Evolutionary conservation across 1,139 yeast genomes (phyloP), one percentile per base, ranked within the genome.

Genomic region (Geotrichum restrictum): DNA sequence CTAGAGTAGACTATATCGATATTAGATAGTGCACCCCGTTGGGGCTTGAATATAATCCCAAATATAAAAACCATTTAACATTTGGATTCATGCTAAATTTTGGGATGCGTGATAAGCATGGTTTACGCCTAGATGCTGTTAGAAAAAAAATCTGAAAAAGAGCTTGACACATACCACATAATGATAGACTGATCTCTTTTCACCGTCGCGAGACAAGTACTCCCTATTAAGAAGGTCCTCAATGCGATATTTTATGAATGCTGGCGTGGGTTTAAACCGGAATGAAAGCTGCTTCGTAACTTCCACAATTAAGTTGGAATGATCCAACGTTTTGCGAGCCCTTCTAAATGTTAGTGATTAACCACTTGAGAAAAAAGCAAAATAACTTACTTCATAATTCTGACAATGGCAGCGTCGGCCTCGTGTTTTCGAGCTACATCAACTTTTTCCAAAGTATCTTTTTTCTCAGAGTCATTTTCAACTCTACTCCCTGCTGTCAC

Each of bases 391-490:
- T 93, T 93, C 93, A 93, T 84, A 10, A 85, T 80, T 52, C 98
- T 76, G 1, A 91, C 96, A 53, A 91, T 80, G 0, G 96, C 95
- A 0, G 98, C 97, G 63, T 88, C 94, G 2, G 87, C 76, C 62
- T 84, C 88, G 53, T 77, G 75, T 58, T 80, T 69, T 49, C 87
- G 71, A 6, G 79, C 73, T 55, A 66, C 74, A 63, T 66, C 78
- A 60, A 72, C 71, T 31, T 69, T 67, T 38, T 70, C 74, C 65
- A 71, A 61, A 0, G 77, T 77, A 49, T 65, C 69, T 16, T 70
- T 59, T 58, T 81, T 60, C 68, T 75, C 75, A 43, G 69, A 42
- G 54, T 68, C 72, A 60, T 71, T 64, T 63, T 74, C 74, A 40
- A 70, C 62, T 59, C 71, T 67, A 60, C 71, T 64, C 41, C 60